A percentile compares a stretch with the other conserved stretches of the same genome.
phyloP scores from a whole-genome alignment of 1,139 yeast species.

The Wickerhamomyces sp. region DNA sequence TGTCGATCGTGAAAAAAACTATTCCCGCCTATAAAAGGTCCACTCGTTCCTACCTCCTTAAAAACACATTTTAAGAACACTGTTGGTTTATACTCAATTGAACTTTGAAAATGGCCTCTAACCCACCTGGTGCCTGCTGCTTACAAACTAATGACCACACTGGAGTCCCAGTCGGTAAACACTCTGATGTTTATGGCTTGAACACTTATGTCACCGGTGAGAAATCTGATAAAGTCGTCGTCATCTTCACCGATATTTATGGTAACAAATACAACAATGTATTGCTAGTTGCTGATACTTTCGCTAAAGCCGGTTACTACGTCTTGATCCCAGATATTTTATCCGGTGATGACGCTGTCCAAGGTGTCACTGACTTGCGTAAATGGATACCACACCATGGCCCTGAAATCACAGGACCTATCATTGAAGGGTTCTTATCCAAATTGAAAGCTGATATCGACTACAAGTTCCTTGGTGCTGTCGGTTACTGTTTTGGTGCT shows the following conservation, averaged over 20 bases:
- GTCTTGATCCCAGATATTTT: slow-evolving; percentile 75
- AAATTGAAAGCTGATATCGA: slow-evolving; percentile 37
- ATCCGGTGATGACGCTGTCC: slow-evolving; percentile 40
- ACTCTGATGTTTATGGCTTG: slow-evolving; percentile 22
- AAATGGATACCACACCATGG: slow-evolving; percentile 54
- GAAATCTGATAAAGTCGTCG: slow-evolving; percentile 42
- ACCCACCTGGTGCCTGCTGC: slow-evolving; percentile 50
- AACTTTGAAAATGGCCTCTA: slow-evolving; percentile 46
- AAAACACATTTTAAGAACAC: not conserved
- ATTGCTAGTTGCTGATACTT: slow-evolving; percentile 57
- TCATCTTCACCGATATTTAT: slow-evolving; percentile 62
- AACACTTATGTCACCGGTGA: slow-evolving; percentile 21
- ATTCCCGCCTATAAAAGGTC: not conserved
- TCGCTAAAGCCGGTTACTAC: slow-evolving; percentile 58
- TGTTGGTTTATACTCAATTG: no score
- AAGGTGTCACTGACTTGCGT: slow-evolving; percentile 28
- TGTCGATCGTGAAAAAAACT: no score
- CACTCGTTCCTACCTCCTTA: not conserved
- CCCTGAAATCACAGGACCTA: slow-evolving; percentile 37
- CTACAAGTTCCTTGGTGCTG: slow-evolving; percentile 50
- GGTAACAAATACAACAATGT: slow-evolving; percentile 58
- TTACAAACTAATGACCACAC: slow-evolving; percentile 37
- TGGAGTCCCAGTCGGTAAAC: slow-evolving; percentile 17
- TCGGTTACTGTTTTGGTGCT: slow-evolving; percentile 89
- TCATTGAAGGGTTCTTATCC: slow-evolving; percentile 40